phyloP scores from a whole-genome alignment of 2,329 filamentous ascomycete species.

The Diplocarpon rosae region DNA sequence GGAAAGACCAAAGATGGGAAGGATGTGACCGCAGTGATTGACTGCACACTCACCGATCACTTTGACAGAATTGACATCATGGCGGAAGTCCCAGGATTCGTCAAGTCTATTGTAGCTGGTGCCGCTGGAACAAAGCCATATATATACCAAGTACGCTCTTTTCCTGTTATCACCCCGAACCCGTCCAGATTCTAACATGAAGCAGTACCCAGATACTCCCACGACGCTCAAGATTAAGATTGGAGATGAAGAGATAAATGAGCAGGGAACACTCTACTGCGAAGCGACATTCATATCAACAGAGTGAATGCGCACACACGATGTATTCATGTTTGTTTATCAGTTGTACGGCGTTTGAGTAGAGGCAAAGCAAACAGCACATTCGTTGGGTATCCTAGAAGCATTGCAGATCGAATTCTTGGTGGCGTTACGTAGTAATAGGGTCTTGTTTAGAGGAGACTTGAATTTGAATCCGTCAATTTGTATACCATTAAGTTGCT shows the following conservation, averaged over 20 bases:
- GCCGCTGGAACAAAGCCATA: conserved; percentile 92
- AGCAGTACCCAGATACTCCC: conserved; percentile 57
- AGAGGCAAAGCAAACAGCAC: conserved; percentile 15
- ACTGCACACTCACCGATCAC: conserved; percentile 55
- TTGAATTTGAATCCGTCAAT: conserved; percentile 8
- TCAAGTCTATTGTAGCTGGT: conserved; percentile 84
- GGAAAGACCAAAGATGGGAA: conserved; percentile 71
- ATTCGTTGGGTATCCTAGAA: conserved; percentile 20
- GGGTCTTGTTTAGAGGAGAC: conserved; percentile 4
- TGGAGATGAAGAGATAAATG: conserved; percentile 65
- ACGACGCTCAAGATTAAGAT: conserved; percentile 73
- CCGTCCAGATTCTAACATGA: conserved; percentile 16
- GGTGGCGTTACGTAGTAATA: conserved; percentile 8
- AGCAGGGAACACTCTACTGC: conserved; percentile 69
- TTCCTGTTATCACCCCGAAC: not conserved
- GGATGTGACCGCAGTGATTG: conserved; percentile 55
- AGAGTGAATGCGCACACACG: not conserved
- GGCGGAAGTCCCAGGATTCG: conserved; percentile 89
- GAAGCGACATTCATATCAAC: conserved; percentile 87
- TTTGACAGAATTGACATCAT: conserved; percentile 87
- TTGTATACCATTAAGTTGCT: not conserved
- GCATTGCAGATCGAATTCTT: conserved; percentile 4
- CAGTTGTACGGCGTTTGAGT: conserved; percentile 19
- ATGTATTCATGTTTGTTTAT: conserved; percentile 10
- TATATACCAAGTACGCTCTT: conserved; percentile 70